phyloP scores from a whole-genome alignment of 805 yeast species.

The Wickerhamomyces strasburgensis region DNA sequence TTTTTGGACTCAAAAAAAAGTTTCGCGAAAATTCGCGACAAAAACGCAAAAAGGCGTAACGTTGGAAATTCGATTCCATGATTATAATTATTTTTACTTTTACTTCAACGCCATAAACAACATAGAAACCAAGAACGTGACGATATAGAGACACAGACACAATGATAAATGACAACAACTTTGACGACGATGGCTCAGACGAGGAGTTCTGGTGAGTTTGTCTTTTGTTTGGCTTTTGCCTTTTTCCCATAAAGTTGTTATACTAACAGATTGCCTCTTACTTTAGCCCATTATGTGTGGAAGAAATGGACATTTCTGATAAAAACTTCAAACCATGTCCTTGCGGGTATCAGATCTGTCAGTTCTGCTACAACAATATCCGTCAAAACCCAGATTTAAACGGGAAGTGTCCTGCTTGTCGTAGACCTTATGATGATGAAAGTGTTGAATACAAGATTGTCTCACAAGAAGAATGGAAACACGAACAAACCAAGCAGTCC shows the following conservation, averaged over 20 bases:
- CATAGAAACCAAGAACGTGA: constrained; percentile 1
- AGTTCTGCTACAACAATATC: constrained; percentile 95
- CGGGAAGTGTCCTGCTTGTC: constrained; percentile 97
- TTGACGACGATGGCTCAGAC: constrained; percentile 59
- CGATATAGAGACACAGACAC: not conserved
- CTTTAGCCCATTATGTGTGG: constrained; percentile 86
- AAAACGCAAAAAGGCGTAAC: not conserved
- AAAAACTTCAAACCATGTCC: constrained; percentile 99
- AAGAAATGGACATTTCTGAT: constrained; percentile 95
- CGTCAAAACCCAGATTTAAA: constrained; percentile 92
- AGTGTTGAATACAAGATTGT: constrained; percentile 81
- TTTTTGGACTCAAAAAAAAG: not conserved
- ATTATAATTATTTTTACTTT: not conserved
- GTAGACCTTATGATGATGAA: constrained; percentile 90
- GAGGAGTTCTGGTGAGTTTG: constrained; percentile 63
- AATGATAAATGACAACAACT: constrained; percentile 38
- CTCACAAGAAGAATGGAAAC: constrained; percentile 77
- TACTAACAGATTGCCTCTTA: constrained; percentile 25
- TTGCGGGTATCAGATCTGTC: constrained; percentile 98
- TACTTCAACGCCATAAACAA: too few species aligned
- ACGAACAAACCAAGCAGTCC: constrained; percentile 74
- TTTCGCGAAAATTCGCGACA: not conserved
- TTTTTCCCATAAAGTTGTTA: not conserved
- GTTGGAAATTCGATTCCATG: too few species aligned
- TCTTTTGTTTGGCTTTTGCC: not conserved